These are phyloP conservation scores for Metschnikowia picachoensis DNA, from an alignment of 805 yeast species.

Conservation along the genomic window DNA sequence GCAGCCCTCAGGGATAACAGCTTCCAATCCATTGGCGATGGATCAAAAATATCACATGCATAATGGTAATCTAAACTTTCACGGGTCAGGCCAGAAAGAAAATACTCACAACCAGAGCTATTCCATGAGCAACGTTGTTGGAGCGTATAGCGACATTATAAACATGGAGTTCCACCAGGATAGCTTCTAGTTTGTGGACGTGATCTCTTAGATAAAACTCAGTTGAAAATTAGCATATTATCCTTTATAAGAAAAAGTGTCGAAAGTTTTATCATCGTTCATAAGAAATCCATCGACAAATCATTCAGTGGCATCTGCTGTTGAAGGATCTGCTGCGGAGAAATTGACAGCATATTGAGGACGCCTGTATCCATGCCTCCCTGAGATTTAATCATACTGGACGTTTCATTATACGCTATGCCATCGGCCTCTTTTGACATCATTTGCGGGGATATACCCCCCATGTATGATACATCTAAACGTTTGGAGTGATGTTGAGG, in stretches of 20 bases:
- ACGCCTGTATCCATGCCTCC: neutral
- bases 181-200: neutral
- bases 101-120: constrained; percentile 4
- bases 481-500: constrained; percentile 11
- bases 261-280: neutral
- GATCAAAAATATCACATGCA: constrained; percentile 5
- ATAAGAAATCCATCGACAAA: constrained; percentile 27
- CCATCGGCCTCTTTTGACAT: constrained; percentile 15
- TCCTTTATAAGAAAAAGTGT: neutral
- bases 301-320: constrained; percentile 22
- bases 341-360: constrained; percentile 20
- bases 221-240: neutral
- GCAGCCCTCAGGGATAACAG: constrained; percentile 20
- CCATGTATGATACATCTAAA: constrained; percentile 8
- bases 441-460: constrained; percentile 17
- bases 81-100: constrained; percentile 1
- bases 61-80: neutral
- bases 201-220: neutral
- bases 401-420: neutral
- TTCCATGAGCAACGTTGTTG: constrained; percentile 17
- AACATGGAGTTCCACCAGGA: constrained; percentile 27
- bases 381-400: constrained; percentile 1
- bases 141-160: constrained; percentile 36
- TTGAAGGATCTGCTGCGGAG: constrained; percentile 39
- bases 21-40: neutral